Percentiles rank a stretch among this genome's conserved stretches.
phyloP scores from a whole-genome alignment of 495 filamentous ascomycete genomes.

The Penicillium angulare region DNA sequence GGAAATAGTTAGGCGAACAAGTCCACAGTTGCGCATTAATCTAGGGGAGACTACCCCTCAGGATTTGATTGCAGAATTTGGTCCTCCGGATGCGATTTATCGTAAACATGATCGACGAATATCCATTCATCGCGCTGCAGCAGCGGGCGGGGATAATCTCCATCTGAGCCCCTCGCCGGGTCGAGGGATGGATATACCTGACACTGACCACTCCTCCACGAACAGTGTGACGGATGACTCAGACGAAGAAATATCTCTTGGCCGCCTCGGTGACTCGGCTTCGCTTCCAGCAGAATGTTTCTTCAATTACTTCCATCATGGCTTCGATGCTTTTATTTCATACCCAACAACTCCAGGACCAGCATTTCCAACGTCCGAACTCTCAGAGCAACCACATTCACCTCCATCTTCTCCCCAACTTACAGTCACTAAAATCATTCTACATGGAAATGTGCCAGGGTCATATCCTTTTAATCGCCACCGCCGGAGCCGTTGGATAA shows the following conservation, averaged over 20 bases:
- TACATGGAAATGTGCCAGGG: conserved; percentile 92
- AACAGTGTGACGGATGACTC: conserved; percentile 77
- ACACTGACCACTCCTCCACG: conserved; percentile 80
- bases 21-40: conserved; percentile 60
- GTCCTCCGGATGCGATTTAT: conserved; percentile 93
- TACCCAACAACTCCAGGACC: conserved; percentile 66
- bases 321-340: conserved; percentile 91
- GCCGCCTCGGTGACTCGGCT: conserved; percentile 33
- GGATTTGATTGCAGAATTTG: conserved; percentile 84
- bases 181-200: conserved; percentile 45
- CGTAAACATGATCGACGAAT: conserved; percentile 88
- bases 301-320: conserved; percentile 95
- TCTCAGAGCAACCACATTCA: conserved; percentile 34
- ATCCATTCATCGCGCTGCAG: conserved; percentile 68
- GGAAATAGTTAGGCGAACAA: conserved; percentile 66
- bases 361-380: conserved; percentile 52
- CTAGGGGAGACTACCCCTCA: conserved; percentile 84
- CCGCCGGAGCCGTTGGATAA: conserved; percentile 82
- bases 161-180: conserved; percentile 43
- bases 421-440: conserved; percentile 83
- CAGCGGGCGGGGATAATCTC: conserved; percentile 38
- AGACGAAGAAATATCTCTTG: conserved; percentile 55
- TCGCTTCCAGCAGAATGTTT: conserved; percentile 70
- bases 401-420: conserved; percentile 55
- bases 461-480: conserved; percentile 97